These are phyloP conservation scores for Tetrastigma voinierianum DNA, from an alignment of 164 flowering plant species.

Conservation along the genomic window DNA sequence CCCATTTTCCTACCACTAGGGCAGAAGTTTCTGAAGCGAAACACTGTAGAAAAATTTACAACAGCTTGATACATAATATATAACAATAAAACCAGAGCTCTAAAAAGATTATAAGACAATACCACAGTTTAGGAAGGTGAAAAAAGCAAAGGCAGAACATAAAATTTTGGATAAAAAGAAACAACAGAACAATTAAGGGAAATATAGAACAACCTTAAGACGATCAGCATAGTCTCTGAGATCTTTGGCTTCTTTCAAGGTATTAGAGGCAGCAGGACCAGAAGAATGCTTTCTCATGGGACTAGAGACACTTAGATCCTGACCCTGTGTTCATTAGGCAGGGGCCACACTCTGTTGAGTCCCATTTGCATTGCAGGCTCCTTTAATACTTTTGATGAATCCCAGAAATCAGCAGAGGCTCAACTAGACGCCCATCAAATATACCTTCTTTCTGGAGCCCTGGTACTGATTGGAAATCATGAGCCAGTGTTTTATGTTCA, in stretches of 20 bases:
- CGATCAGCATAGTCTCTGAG: conserved; percentile 45
- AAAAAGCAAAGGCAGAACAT: not conserved
- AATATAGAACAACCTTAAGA: conserved; percentile 37
- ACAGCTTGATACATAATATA: conserved; percentile 52
- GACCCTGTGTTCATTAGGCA: not conserved
- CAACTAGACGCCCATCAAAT: not conserved
- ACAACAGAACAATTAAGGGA: not conserved
- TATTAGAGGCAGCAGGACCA: conserved; percentile 22
- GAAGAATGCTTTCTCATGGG: conserved; percentile 22
- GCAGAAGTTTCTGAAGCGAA: conserved; percentile 37
- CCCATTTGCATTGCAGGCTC: conserved; percentile 10
- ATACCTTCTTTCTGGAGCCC: conserved; percentile 6
- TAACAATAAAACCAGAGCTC: conserved; percentile 38
- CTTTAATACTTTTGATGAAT: conserved; percentile 10
- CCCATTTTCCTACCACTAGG: conserved; percentile 23
- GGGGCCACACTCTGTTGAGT: not conserved
- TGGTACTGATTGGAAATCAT: not conserved
- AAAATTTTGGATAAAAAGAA: not conserved
- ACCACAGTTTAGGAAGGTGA: not conserved
- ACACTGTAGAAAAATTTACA: conserved; percentile 51
- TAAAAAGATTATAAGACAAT: conserved; percentile 11
- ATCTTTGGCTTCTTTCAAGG: conserved; percentile 40
- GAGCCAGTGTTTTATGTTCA: conserved; percentile 7
- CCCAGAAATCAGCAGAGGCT: conserved; percentile 11
- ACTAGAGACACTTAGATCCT: conserved; percentile 18